phyloP scores from a whole-genome alignment of 768 basidiomycete genomes.

The Artomyces pyxidatus region DNA sequence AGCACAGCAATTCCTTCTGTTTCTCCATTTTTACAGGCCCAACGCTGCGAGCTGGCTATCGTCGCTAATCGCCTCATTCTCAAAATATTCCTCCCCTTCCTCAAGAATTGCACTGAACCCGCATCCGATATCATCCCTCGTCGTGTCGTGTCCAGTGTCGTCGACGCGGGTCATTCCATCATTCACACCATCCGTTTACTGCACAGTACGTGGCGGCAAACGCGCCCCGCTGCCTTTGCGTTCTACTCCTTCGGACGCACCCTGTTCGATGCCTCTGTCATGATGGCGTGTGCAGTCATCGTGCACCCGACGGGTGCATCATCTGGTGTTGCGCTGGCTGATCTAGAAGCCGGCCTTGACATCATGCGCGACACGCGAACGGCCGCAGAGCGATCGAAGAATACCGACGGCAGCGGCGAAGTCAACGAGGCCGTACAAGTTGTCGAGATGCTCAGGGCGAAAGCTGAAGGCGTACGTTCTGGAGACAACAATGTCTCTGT shows the following conservation, averaged over 20 bases:
- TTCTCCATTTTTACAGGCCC: slow-evolving; percentile 35
- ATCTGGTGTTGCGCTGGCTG: slow-evolving; percentile 39
- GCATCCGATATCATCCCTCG: slow-evolving; percentile 29
- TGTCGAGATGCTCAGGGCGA: slow-evolving; percentile 16
- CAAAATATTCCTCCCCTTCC: slow-evolving; percentile 61
- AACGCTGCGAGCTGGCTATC: slow-evolving; percentile 54
- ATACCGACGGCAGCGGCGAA: slow-evolving; percentile 26
- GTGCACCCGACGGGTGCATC: slow-evolving; percentile 41
- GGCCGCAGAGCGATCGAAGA: slow-evolving; percentile 23
- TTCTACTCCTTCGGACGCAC: slow-evolving; percentile 54
- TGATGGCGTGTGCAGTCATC: slow-evolving; percentile 56
- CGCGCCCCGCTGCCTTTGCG: slow-evolving; percentile 39
- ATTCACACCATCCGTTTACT: slow-evolving; percentile 42
- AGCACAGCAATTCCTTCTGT: slow-evolving; percentile 11
- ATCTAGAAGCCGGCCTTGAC: slow-evolving; percentile 35
- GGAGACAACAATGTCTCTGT: slow-evolving; percentile 11
- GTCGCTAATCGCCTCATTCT: slow-evolving; percentile 53
- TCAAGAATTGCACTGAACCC: slow-evolving; percentile 25
- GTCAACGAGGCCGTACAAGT: slow-evolving; percentile 22
- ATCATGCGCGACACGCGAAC: slow-evolving; percentile 28
- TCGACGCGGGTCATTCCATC: slow-evolving; percentile 60
- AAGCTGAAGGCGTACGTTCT: slow-evolving; percentile 29
- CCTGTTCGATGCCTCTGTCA: slow-evolving; percentile 58
- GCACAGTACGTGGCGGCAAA: slow-evolving; percentile 32
- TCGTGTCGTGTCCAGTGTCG: slow-evolving; percentile 48